A percentile compares a stretch with the other conserved stretches of the same genome.
Evolutionary conservation across 176 grass and related monocot genomes (phyloP).

Genomic region (Tillandsia leiboldiana): DNA sequence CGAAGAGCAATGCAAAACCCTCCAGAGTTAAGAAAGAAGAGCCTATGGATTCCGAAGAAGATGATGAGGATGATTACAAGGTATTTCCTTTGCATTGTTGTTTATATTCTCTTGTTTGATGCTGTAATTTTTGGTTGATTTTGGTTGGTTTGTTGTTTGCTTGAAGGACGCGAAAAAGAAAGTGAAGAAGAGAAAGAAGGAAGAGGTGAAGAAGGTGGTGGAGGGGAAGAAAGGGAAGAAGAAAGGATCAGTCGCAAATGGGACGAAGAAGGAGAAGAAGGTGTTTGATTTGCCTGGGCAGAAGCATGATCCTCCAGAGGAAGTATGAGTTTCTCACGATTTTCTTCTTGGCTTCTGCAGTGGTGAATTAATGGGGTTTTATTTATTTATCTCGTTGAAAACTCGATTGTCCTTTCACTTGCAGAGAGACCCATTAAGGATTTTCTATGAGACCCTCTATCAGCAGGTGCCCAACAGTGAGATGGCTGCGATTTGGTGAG

Average conservation of each 20-base stretch:
- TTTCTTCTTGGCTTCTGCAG: not conserved
- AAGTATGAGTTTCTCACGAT: constrained; percentile 38
- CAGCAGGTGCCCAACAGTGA: constrained; percentile 73
- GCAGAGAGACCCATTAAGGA: constrained; percentile 89
- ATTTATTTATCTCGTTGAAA: constrained; percentile 3
- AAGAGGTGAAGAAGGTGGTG: constrained; percentile 19
- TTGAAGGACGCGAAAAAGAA: constrained; percentile 28
- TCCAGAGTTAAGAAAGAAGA: constrained; percentile 42
- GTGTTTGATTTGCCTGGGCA: constrained; percentile 87
- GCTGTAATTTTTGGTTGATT: not conserved
- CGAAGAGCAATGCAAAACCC: constrained; percentile 15
- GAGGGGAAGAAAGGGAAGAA: constrained; percentile 8
- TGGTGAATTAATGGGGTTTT: not conserved
- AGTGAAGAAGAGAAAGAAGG: constrained; percentile 34
- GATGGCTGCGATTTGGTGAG: constrained; percentile 82
- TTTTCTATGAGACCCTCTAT: constrained; percentile 92
- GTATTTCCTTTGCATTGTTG: constrained; percentile 20
- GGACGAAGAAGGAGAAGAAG: constrained; percentile 54
- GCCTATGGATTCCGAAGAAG: constrained; percentile 15
- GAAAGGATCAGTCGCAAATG: constrained; percentile 15
- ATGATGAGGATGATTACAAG: constrained; percentile 30
- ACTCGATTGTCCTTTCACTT: constrained; percentile 7
- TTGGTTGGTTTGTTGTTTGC: no score
- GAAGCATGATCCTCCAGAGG: constrained; percentile 75
- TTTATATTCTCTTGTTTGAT: constrained; percentile 16